A percentile compares a stretch with the other conserved stretches of the same genome.
Evolutionary conservation across 2,329 filamentous ascomycete genomes (phyloP).

Genomic region (Ophiostoma perfectum): DNA sequence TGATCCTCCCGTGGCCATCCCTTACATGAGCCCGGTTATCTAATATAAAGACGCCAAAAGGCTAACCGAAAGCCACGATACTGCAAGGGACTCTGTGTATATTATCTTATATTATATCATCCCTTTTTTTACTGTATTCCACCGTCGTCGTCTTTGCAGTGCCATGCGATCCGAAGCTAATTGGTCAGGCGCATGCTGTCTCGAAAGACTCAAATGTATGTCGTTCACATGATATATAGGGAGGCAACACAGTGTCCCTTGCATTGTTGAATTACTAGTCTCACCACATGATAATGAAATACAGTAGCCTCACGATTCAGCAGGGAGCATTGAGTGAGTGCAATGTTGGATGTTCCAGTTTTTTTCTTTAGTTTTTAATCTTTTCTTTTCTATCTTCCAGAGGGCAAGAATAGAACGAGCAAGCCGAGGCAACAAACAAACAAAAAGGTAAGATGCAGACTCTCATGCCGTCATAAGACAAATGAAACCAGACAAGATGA

Average conservation of each 20-base stretch:
- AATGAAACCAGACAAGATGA: not conserved
- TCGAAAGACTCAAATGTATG: too few species aligned
- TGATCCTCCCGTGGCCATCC: not conserved
- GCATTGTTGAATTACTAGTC: too few species aligned
- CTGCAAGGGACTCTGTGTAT: not conserved
- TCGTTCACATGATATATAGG: too few species aligned
- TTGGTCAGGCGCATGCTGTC: not conserved
- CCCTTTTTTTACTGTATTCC: not conserved
- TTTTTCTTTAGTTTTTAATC: slow-evolving; percentile 14
- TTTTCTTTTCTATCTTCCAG: not conserved
- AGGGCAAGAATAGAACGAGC: not conserved
- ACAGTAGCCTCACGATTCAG: not conserved
- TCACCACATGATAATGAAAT: too few species aligned
- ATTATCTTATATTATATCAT: not conserved
- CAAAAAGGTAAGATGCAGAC: slow-evolving; percentile 14
- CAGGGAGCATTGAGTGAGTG: slow-evolving; percentile 21
- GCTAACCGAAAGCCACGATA: not conserved
- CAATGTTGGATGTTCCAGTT: slow-evolving; percentile 26
- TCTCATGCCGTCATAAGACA: not conserved
- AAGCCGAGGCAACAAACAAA: not conserved
- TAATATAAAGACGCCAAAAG: not conserved
- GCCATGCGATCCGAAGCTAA: not conserved
- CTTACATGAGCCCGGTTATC: not conserved
- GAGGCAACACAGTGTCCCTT: too few species aligned
- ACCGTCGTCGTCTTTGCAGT: not conserved